Conservation (phyloP, 805 yeast species). For the Wickerhamomyces kurtzmanii region DNA sequence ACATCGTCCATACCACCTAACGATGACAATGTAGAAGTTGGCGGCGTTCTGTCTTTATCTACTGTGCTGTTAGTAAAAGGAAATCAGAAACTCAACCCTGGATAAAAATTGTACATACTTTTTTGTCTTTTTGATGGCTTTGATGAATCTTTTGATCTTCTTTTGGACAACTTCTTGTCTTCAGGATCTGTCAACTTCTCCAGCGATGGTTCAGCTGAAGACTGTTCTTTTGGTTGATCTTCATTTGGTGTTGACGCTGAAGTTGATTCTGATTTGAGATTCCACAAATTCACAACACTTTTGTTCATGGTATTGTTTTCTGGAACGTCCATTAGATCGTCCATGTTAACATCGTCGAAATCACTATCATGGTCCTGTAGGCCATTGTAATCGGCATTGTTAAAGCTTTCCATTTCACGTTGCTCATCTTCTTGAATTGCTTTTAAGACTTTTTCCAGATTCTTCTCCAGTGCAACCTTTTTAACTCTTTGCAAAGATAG, state of each 20-base stretch:
- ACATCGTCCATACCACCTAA: slow-evolving; percentile 87
- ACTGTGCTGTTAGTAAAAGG: slow-evolving; percentile 17
- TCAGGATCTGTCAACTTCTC: slow-evolving; percentile 7
- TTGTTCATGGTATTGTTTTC: slow-evolving; percentile 69
- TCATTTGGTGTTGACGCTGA: slow-evolving; percentile 2
- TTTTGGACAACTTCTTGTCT: slow-evolving; percentile 31
- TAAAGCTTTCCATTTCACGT: slow-evolving; percentile 33
- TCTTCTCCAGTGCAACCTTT: slow-evolving; percentile 47
- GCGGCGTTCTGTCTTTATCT: slow-evolving; percentile 58
- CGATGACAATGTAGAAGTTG: slow-evolving; percentile 55
- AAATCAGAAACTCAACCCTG: not conserved
- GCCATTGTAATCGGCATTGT: slow-evolving; percentile 8
- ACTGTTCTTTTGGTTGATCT: slow-evolving; percentile 3
- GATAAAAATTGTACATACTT: slow-evolving; percentile 12
- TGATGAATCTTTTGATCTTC: slow-evolving; percentile 37
- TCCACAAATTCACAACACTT: slow-evolving; percentile 69
- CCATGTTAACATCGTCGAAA: slow-evolving; percentile 21
- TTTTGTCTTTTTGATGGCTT: slow-evolving; percentile 28
- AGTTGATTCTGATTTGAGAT: slow-evolving; percentile 15
- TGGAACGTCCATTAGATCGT: slow-evolving; percentile 52
- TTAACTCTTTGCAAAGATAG: slow-evolving; percentile 62
- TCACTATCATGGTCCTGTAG: slow-evolving; percentile 26
- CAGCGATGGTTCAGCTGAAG: slow-evolving; percentile 6
- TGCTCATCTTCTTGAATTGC: slow-evolving; percentile 51
- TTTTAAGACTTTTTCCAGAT: slow-evolving; percentile 50